Evolutionary conservation across 768 basidiomycete genomes (phyloP), one percentile per base, ranked within the genome.

Genomic region (Lentinus brumalis): DNA sequence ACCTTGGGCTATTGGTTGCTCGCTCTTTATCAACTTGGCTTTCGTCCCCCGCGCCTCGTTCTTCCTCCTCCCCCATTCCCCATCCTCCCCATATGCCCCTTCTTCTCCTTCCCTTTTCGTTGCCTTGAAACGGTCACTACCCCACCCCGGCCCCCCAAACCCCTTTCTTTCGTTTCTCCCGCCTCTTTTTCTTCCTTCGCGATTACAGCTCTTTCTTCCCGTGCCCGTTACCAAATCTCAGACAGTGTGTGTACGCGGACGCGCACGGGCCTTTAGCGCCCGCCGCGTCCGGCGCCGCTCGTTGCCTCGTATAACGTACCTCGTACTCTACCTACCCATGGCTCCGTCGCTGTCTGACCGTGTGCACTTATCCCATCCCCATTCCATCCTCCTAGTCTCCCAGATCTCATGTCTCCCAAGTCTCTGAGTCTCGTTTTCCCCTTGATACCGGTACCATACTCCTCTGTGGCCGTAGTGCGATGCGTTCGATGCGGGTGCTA

Each of bases 1-100:
- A 66, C 67, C 74, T 82, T 83, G 82, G 83, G 85, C 82, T 85
- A 78, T 85, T 85, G 82, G 83, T 85, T 86, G 83, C 78, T 75
- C 71, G 73, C 75, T 81, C 75, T 79, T 82, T 82, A 81, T 81
- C 78, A 71, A 72, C 74, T 79, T 75, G 71, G 63, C 73, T 68
- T 77, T 73, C 71, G 63, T 65, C 60, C 54, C 39, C 45, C 35
- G 45, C 56, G 32, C 51, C 50, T 49, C 60, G 50, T 50, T 50
- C 5, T 31, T 15, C 14, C 40, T 53, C 46, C 41, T 32, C 12
- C 40, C 30, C 31, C 31, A 12, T 53, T 49, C 50, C 30, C 32
- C 30, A 16, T 59, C 61, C 53, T 53, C 58, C 44, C 52, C 52
- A 32, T 29, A 30, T 50, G 32, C 31, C 30, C 12, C 41, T 35